These are phyloP conservation scores for Leptographium galeiforme DNA, from an alignment of 2,329 filamentous ascomycete genomes.

Conservation along the genomic window DNA sequence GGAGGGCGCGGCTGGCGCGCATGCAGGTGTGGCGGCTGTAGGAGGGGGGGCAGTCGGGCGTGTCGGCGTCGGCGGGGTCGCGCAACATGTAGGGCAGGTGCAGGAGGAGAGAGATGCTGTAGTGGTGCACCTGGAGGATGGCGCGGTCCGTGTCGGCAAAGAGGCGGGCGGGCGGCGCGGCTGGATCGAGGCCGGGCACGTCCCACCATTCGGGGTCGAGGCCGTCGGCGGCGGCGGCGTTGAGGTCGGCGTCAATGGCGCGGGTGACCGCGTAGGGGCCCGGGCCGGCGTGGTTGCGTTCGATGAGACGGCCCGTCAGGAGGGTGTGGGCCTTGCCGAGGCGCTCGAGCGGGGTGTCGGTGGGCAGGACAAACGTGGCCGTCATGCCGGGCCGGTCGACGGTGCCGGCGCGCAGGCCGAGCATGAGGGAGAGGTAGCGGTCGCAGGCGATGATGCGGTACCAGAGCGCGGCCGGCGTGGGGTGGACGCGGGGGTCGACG, in stretches of 20 bases:
- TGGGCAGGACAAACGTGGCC: slow-evolving; percentile 8
- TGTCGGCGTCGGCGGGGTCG: background rate
- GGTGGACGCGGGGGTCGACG: slow-evolving; percentile 16
- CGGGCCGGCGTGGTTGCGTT: slow-evolving; percentile 31
- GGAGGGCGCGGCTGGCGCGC: slow-evolving; percentile 35
- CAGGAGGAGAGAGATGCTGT: slow-evolving; percentile 35
- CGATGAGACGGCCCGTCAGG: slow-evolving; percentile 30
- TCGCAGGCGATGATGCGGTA: slow-evolving; percentile 35
- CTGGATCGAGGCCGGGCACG: slow-evolving; percentile 16
- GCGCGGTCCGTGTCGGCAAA: slow-evolving; percentile 21
- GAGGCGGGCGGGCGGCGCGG: slow-evolving; percentile 11
- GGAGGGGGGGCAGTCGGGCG: background rate
- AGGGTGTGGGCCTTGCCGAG: slow-evolving; percentile 31
- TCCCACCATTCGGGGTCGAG: slow-evolving; percentile 37
- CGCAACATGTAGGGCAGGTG: slow-evolving; percentile 41
- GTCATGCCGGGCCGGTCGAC: slow-evolving; percentile 17
- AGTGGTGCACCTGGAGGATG: slow-evolving; percentile 36
- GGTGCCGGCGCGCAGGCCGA: slow-evolving; percentile 33
- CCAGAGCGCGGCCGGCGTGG: slow-evolving; percentile 27
- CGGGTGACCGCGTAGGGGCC: slow-evolving; percentile 26
- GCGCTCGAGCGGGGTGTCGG: slow-evolving; percentile 24
- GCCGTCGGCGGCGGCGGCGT: slow-evolving; percentile 20
- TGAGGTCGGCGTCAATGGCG: slow-evolving; percentile 33
- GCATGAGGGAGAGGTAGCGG: slow-evolving; percentile 35
- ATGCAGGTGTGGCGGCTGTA: slow-evolving; percentile 36